phyloP scores from a whole-genome alignment of 331 rosid genomes.

The Cydonia oblonga region DNA sequence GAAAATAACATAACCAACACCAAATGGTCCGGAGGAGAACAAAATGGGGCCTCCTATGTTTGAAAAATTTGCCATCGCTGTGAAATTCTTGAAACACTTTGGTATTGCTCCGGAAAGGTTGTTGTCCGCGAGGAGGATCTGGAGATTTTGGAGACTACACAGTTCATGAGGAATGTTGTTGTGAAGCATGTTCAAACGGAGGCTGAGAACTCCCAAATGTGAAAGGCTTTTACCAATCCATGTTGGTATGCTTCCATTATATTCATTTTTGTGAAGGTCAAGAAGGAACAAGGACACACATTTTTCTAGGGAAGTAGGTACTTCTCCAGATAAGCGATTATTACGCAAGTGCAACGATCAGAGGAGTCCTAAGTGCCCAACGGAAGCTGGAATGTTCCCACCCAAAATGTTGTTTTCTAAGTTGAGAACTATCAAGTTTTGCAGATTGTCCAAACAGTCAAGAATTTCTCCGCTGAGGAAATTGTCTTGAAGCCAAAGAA shows the following conservation, averaged over 20 bases:
- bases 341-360: neutral
- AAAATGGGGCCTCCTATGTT: neutral
- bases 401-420: neutral
- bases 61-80: neutral
- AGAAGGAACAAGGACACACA: neutral
- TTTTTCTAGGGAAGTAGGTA: neutral
- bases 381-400: neutral
- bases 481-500: neutral
- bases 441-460: neutral
- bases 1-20: rapidly evolving
- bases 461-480: neutral
- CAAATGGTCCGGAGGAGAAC: neutral
- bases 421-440: neutral
- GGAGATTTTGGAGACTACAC: neutral
- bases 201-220: neutral
- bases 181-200: neutral
- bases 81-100: neutral
- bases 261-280: neutral
- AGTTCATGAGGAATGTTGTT: neutral
- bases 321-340: neutral
- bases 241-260: neutral
- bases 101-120: neutral
- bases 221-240: neutral
- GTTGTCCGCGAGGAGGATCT: neutral
- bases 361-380: neutral